Evolutionary conservation across 495 filamentous ascomycete genomes (phyloP).

Genomic region (Xylaria cubensis): DNA sequence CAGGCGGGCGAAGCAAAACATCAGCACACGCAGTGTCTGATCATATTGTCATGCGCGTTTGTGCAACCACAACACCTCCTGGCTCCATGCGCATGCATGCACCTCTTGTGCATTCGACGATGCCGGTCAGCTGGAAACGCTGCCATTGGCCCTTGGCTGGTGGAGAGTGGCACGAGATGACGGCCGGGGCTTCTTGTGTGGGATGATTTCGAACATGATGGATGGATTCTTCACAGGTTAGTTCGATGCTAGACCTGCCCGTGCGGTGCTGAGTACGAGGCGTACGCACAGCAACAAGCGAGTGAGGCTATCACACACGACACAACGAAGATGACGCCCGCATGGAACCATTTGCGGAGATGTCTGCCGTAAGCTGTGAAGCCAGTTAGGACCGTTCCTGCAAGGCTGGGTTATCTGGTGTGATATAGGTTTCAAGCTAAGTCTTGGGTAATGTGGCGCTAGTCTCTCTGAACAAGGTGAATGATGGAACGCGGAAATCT

Average conservation of each 20-base stretch:
- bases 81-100: slow-evolving; percentile 27
- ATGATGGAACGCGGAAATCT: background rate
- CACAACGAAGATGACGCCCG: background rate
- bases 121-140: slow-evolving; percentile 31
- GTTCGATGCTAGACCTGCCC: background rate
- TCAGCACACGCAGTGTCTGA: slow-evolving; percentile 4
- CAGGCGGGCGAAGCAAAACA: slow-evolving; percentile 2
- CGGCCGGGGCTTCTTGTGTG: slow-evolving; percentile 1
- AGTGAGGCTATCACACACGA: background rate
- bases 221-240: background rate
- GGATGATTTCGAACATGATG: background rate
- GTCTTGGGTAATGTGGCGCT: background rate
- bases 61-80: slow-evolving; percentile 27
- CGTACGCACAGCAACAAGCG: background rate
- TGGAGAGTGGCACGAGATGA: slow-evolving; percentile 8
- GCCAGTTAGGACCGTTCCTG: too few species aligned
- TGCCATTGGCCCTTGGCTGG: slow-evolving; percentile 15
- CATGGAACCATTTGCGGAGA: background rate
- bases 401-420: slow-evolving; percentile 1
- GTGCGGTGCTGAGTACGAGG: background rate
- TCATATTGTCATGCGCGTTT: slow-evolving; percentile 23
- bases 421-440: background rate
- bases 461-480: background rate
- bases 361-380: background rate
- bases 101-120: slow-evolving; percentile 21